These are phyloP conservation scores for Gnomoniopsis sp. DNA, from an alignment of 2,329 filamentous ascomycete genomes.

Conservation along the genomic window DNA sequence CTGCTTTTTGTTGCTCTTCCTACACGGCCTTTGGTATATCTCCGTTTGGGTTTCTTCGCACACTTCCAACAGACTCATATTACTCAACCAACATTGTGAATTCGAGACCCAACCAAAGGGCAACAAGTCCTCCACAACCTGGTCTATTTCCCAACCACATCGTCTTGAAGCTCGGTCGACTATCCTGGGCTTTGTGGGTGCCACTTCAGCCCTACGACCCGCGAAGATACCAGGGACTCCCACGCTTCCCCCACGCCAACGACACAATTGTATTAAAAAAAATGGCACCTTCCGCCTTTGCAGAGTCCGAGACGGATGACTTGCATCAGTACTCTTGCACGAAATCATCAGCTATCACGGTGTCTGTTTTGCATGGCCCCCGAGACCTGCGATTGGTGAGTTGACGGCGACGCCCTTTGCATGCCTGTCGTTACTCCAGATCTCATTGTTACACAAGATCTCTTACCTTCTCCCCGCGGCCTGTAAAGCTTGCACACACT, in stretches of 20 bases:
- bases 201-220: constrained; percentile 19
- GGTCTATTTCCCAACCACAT: not conserved
- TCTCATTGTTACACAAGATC: constrained; percentile 30
- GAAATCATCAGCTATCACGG: constrained; percentile 44
- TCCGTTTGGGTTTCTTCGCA: constrained; percentile 2
- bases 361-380: constrained; percentile 56
- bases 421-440: constrained; percentile 8
- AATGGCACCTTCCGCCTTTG: constrained; percentile 50
- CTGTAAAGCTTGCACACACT: not conserved
- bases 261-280: constrained; percentile 25
- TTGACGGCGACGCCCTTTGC: constrained; percentile 12
- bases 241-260: constrained; percentile 33
- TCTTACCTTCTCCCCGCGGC: not conserved
- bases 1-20: not conserved
- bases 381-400: constrained; percentile 56
- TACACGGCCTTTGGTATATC: too few species aligned
- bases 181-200: constrained; percentile 3
- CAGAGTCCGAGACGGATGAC: constrained; percentile 34
- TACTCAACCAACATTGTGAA: not conserved
- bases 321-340: constrained; percentile 40
- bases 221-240: constrained; percentile 22
- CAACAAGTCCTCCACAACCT: constrained; percentile 10
- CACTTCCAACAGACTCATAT: not conserved
- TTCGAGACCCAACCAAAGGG: not conserved
- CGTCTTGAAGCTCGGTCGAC: not conserved